Percentiles rank a stretch among this genome's conserved stretches.
These are phyloP conservation scores for Aurifilum marmelostoma DNA, from an alignment of 2,329 filamentous ascomycete species.

Conservation along the genomic window DNA sequence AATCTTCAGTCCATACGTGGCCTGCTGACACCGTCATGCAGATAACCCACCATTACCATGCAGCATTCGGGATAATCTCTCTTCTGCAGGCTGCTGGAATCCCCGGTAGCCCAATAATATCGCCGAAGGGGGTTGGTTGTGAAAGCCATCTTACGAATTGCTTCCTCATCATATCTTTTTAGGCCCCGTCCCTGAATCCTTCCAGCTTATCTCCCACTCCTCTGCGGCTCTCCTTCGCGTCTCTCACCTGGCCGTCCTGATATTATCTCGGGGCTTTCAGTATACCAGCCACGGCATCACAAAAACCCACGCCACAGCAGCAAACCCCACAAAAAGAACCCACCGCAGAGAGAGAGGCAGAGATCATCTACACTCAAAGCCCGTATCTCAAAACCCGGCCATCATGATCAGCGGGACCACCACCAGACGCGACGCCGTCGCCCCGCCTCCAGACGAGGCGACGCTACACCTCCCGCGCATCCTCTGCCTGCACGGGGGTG, in stretches of 20 bases:
- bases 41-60: not conserved
- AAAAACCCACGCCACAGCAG: not conserved
- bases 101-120: slow-evolving; percentile 12
- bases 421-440: slow-evolving; percentile 39
- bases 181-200: not conserved
- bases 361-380: too few species aligned
- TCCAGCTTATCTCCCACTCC: not conserved
- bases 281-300: not conserved
- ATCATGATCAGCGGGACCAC: slow-evolving; percentile 13
- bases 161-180: not conserved
- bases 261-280: too few species aligned
- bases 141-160: not conserved
- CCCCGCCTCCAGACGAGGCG: slow-evolving; percentile 46
- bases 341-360: not conserved
- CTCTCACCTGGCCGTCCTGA: not conserved
- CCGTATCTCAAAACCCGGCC: not conserved
- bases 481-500: slow-evolving; percentile 81
- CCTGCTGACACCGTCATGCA: not conserved
- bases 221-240: not conserved
- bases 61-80: too few species aligned
- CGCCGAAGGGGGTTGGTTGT: not conserved
- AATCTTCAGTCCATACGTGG: not conserved
- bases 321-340: not conserved
- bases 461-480: slow-evolving; percentile 60
- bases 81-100: not conserved